Percentiles rank a stretch among this genome's conserved stretches.
Evolutionary conservation across 2,329 filamentous ascomycete genomes (phyloP).

Genomic region (Ceratocystis huliohia): DNA sequence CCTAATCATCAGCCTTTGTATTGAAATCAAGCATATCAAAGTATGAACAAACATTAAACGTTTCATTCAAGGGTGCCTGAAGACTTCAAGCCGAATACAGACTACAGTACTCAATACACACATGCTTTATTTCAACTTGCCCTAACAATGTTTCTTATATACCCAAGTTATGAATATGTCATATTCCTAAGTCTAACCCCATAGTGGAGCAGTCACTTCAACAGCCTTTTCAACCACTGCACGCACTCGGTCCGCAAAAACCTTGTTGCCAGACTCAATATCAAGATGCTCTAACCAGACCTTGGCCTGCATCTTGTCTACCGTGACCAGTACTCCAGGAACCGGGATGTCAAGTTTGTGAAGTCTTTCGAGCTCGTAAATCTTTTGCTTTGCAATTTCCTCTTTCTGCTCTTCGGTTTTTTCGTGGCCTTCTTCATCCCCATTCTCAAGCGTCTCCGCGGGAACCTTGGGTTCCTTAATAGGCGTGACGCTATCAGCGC

Average conservation of each 20-base stretch:
- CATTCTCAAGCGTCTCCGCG: conserved; percentile 26
- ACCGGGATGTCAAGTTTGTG: conserved; percentile 80
- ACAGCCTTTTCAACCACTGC: conserved; percentile 83
- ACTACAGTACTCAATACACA: not conserved
- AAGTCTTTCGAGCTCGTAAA: conserved; percentile 60
- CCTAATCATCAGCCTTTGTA: not conserved
- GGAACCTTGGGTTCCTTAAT: conserved; percentile 51
- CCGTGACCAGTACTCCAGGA: conserved; percentile 72
- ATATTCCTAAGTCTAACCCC: conserved; percentile 32
- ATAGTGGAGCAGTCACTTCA: conserved; percentile 70
- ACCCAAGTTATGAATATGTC: not conserved
- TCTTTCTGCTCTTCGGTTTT: conserved; percentile 32
- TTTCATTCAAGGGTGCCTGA: not conserved
- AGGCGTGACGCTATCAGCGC: conserved; percentile 65
- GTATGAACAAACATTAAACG: no score
- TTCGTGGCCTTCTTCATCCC: conserved; percentile 23
- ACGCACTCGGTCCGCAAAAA: conserved; percentile 70
- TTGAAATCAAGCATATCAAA: not conserved
- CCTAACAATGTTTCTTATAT: not conserved
- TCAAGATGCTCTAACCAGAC: conserved; percentile 89
- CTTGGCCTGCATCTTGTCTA: conserved; percentile 75
- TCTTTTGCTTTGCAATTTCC: conserved; percentile 44
- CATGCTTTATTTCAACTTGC: not conserved
- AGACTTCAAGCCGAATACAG: not conserved
- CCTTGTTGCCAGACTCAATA: conserved; percentile 69